These are phyloP conservation scores for Adiantum capillusveneris DNA, from an alignment of 75 land plant genomes.

Conservation along the genomic window DNA sequence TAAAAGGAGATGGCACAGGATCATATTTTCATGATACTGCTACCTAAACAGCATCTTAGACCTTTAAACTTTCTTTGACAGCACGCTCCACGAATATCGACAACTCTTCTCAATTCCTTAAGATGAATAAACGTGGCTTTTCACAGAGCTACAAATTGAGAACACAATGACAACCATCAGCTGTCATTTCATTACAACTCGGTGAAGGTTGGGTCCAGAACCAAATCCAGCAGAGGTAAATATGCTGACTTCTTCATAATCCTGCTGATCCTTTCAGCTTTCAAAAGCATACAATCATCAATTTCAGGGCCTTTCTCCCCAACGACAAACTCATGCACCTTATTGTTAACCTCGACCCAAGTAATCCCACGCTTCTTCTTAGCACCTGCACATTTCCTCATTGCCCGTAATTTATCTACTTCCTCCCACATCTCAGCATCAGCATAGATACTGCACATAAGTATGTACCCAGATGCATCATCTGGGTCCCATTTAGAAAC, in stretches of 20 bases:
- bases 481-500: constrained; percentile 31
- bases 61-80: no score
- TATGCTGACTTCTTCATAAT: background rate
- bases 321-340: constrained; percentile 41
- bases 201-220: background rate
- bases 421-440: constrained; percentile 37
- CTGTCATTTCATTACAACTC: no score
- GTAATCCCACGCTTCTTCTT: constrained; percentile 53
- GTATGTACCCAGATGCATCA: constrained; percentile 33
- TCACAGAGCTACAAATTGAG: no score
- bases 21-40: no score
- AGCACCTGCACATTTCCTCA: constrained; percentile 26
- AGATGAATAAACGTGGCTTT: no score
- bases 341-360: constrained; percentile 47
- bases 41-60: no score
- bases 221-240: background rate
- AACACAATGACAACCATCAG: no score
- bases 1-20: no score
- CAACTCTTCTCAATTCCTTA: no score
- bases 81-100: no score
- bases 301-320: constrained; percentile 17
- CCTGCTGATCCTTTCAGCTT: background rate
- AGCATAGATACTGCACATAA: constrained; percentile 40
- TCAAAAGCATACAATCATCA: background rate
- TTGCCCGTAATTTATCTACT: constrained; percentile 27